Base-by-base conservation (phyloP, 805 yeast genomes). In the Wickerhamomyces ciferrii region DNA sequence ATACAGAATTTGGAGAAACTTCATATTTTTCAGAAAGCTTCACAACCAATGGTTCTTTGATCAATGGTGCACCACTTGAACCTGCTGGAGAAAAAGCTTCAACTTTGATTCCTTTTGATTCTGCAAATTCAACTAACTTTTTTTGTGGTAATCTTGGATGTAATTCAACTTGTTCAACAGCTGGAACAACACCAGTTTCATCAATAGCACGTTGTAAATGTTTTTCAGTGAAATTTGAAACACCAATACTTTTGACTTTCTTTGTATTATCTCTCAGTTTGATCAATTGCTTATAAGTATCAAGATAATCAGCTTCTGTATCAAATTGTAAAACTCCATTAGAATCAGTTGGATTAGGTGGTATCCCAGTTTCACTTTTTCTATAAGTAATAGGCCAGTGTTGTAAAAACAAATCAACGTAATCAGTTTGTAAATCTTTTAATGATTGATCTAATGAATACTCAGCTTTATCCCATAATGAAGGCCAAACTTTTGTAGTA, bases 131-230 rank as follows among this genome's bases (percentile, higher is more conserved):
- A 46, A 72, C 60, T 49, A 86, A 65, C 48, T 78, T 78, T 15
- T 62, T 62, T 63, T 84, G 90, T 29, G 87, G 85, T 54, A 83
- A 69, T 52, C 72, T 76, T 24, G 89, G 88, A 63, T 87, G 94
- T 39, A 78, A 66, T 68, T 88, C 96, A 34, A 79, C 66, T 63
- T 80, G 84, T 53, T 78, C 71, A 18, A 70, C 67, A 5, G 71
- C 78, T 5, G 85, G 85, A 36, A 67, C 71, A 17, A 69, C 71
- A 43, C 58, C 69, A 18, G 73, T 68, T 43, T 65, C 70, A 25
- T 63, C 58, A 9, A 75, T 48, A 25, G 75, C 52, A 37, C 66
- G 63, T 43, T 71, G 60, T 42, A 75, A 49, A 41, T 63, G 61
- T 25, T 58, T 63, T 29, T 63, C 55, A 7, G 71, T 63, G 55